Evolutionary conservation across 2,329 filamentous ascomycete genomes (phyloP).

Genomic region (Ophiognomonia clavigignenti-juglandacearum): DNA sequence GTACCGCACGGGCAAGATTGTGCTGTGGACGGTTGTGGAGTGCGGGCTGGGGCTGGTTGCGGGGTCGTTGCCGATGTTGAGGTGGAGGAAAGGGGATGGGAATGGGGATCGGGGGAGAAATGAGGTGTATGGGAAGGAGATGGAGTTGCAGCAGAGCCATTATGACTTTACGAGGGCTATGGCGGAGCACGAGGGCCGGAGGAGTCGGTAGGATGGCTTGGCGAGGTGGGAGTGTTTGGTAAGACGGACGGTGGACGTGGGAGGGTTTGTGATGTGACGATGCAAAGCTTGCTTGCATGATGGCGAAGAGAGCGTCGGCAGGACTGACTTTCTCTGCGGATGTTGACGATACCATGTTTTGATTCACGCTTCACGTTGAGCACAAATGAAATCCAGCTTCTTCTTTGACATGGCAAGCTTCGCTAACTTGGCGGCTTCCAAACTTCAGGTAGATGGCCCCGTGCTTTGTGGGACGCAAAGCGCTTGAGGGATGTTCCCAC

Average conservation of each 20-base stretch:
- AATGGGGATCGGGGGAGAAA: not conserved
- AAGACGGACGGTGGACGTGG: not conserved
- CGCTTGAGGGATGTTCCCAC: no score
- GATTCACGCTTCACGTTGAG: not conserved
- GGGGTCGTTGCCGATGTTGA: constrained; percentile 14
- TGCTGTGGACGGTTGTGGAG: constrained; percentile 15
- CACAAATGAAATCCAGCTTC: not conserved
- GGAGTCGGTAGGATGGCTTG: not conserved
- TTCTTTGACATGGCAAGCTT: no score
- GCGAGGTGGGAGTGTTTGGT: not conserved
- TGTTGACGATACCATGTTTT: constrained; percentile 3
- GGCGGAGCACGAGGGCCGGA: not conserved
- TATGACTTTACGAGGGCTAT: constrained; percentile 5
- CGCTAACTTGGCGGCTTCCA: no score
- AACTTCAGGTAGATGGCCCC: not conserved
- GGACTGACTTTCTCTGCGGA: constrained; percentile 1
- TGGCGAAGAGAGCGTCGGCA: not conserved
- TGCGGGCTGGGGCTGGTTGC: constrained; percentile 14
- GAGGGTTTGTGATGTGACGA: not conserved
- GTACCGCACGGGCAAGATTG: constrained; percentile 15
- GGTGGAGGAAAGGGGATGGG: not conserved
- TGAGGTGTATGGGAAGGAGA: constrained; percentile 10
- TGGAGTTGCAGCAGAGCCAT: constrained; percentile 13
- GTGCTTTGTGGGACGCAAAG: no score
- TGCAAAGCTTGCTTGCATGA: not conserved